Evolutionary conservation across 768 basidiomycete species (phyloP).

Genomic region (Pholiota microspora): DNA sequence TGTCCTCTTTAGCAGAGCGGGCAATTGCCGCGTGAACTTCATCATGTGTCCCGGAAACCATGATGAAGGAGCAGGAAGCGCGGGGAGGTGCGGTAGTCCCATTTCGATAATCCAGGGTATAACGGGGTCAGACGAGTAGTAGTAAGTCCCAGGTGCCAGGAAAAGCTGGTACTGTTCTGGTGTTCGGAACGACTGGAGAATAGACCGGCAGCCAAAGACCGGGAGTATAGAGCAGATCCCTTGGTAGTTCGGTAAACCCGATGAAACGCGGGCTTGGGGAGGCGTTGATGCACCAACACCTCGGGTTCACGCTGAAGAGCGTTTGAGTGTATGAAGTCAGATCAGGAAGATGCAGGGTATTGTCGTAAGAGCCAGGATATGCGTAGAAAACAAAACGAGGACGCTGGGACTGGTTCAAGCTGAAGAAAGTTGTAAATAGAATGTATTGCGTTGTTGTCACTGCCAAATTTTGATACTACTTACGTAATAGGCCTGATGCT

Average conservation of each 20-base stretch:
- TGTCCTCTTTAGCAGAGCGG: conserved; percentile 73
- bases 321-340: conserved; percentile 4
- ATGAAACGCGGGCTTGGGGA: conserved; percentile 21
- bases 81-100: conserved; percentile 34
- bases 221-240: conserved; percentile 10
- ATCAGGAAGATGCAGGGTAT: not conserved
- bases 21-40: conserved; percentile 76
- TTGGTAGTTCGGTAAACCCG: conserved; percentile 18
- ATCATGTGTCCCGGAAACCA: conserved; percentile 98
- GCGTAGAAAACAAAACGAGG: not conserved
- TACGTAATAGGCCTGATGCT: conserved; percentile 12
- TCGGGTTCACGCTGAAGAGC: conserved; percentile 16
- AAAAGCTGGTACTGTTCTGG: not conserved
- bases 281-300: conserved; percentile 17
- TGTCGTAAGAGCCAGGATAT: not conserved
- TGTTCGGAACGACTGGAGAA: conserved; percentile 3
- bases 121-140: conserved; percentile 6
- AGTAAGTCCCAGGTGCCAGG: not conserved
- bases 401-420: not conserved
- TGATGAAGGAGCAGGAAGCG: conserved; percentile 74
- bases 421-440: not conserved
- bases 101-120: conserved; percentile 20
- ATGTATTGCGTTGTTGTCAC: conserved; percentile 14
- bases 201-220: conserved; percentile 9
- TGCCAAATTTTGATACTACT: conserved; percentile 7